These are phyloP conservation scores for Cunninghamia lanceolata DNA, from an alignment of 75 land plant species.

Conservation along the genomic window DNA sequence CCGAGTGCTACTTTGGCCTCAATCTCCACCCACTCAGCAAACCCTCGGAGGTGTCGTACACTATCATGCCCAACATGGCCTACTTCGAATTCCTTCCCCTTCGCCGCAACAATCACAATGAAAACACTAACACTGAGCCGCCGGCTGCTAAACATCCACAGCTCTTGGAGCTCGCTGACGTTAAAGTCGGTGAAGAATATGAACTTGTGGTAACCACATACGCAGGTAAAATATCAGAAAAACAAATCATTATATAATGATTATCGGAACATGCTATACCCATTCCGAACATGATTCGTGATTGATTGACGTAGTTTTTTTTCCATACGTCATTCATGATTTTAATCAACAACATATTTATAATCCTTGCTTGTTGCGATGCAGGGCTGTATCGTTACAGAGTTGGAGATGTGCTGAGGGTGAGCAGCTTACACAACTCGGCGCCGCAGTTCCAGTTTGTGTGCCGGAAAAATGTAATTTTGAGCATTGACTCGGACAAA, in stretches of 20 bases:
- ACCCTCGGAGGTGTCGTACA: too few relatives aligned
- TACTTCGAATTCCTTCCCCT: slow-evolving; percentile 85
- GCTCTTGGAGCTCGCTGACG: slow-evolving; percentile 28
- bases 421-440: slow-evolving; percentile 75
- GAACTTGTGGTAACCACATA: not conserved
- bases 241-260: slow-evolving; percentile 49
- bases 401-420: too few relatives aligned
- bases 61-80: slow-evolving; percentile 21
- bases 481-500: too few relatives aligned
- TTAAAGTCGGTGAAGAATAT: too few relatives aligned
- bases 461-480: slow-evolving; percentile 12
- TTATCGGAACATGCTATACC: slow-evolving; percentile 64
- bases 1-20: too few relatives aligned
- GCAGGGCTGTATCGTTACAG: too few relatives aligned
- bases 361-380: not conserved
- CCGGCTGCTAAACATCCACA: not conserved
- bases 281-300: not conserved
- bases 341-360: not conserved
- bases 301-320: slow-evolving; percentile 23
- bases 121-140: too few relatives aligned
- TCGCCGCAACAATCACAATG: not conserved
- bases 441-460: slow-evolving; percentile 79
- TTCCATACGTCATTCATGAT: not conserved
- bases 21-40: too few relatives aligned
- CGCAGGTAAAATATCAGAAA: slow-evolving; percentile 55